Evolutionary conservation across 1,284 basidiomycete genomes (phyloP).

Genomic region (Fomitopsis schrenkii): DNA sequence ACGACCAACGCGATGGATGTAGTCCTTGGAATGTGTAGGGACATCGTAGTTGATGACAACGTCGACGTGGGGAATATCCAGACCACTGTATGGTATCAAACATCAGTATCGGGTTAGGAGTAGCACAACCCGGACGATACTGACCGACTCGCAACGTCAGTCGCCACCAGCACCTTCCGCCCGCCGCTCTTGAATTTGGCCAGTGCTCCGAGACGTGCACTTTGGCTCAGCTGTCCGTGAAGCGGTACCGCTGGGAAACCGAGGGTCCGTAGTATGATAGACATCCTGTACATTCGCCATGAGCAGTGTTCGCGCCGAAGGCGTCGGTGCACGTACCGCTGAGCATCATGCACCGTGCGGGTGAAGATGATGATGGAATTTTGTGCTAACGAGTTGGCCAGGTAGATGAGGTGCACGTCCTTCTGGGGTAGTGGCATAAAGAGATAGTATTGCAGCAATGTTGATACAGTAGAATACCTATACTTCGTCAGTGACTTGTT

Average conservation of each 20-base stretch:
- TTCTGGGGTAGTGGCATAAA: conserved; percentile 93
- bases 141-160: conserved; percentile 93
- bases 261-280: conserved; percentile 86
- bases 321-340: conserved; percentile 46
- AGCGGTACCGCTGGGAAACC: conserved; percentile 96
- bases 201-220: conserved; percentile 90
- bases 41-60: conserved; percentile 98
- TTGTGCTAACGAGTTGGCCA: conserved; percentile 86
- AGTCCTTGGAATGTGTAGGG: conserved; percentile 98
- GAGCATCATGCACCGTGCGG: conserved; percentile 91
- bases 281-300: conserved; percentile 47
- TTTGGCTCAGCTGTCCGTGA: conserved; percentile 94
- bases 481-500: neutral
- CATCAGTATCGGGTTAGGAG: neutral
- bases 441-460: conserved; percentile 93
- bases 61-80: conserved; percentile 97
- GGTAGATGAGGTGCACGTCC: conserved; percentile 88
- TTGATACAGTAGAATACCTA: conserved; percentile 96
- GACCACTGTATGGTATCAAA: conserved; percentile 52
- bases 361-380: conserved; percentile 98
- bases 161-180: conserved; percentile 90
- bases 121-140: conserved; percentile 16
- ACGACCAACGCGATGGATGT: conserved; percentile 97
- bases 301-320: neutral
- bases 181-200: conserved; percentile 96